These are phyloP conservation scores for Keithomyces neogunnii DNA, from an alignment of 2,329 filamentous ascomycete genomes.

Conservation along the genomic window DNA sequence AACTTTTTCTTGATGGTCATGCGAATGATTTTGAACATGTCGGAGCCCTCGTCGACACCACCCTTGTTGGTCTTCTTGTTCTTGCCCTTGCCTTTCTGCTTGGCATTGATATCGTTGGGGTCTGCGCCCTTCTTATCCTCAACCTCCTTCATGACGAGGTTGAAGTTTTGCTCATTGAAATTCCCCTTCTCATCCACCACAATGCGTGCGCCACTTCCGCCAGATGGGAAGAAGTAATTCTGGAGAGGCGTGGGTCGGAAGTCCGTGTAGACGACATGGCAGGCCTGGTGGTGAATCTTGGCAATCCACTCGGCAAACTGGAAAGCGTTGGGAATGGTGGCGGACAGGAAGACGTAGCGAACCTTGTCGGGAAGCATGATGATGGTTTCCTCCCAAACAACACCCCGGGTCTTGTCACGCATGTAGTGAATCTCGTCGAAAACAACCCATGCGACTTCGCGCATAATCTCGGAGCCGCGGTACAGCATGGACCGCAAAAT, in stretches of 20 bases:
- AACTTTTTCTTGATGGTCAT: conserved; percentile 99
- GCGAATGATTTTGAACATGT: conserved; percentile 95
- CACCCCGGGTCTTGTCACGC: conserved; percentile 86
- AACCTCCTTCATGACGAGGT: conserved; percentile 86
- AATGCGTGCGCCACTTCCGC: conserved; percentile 85
- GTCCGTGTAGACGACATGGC: conserved; percentile 98
- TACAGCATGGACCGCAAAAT: conserved; percentile 99
- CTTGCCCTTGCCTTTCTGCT: conserved; percentile 78
- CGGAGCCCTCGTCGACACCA: conserved; percentile 62
- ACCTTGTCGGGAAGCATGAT: conserved; percentile 98
- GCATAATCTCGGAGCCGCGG: conserved; percentile 97
- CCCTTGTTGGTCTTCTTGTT: conserved; percentile 90
- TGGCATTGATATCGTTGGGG: conserved; percentile 68
- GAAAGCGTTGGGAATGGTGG: conserved; percentile 97
- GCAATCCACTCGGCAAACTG: conserved; percentile 99
- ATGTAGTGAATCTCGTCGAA: conserved; percentile 99
- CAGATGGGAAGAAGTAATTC: conserved; percentile 94
- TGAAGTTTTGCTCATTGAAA: conserved; percentile 96
- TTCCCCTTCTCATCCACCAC: conserved; percentile 95
- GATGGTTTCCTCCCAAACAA: conserved; percentile 99
- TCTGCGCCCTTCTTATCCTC: conserved; percentile 82
- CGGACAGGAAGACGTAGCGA: conserved; percentile 94
- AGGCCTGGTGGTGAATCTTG: conserved; percentile 95
- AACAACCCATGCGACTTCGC: conserved; percentile 95
- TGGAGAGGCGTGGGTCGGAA: conserved; percentile 94